These are phyloP conservation scores for Drechslerella coelobrocha DNA, from an alignment of 2,329 filamentous ascomycete species.

Conservation along the genomic window DNA sequence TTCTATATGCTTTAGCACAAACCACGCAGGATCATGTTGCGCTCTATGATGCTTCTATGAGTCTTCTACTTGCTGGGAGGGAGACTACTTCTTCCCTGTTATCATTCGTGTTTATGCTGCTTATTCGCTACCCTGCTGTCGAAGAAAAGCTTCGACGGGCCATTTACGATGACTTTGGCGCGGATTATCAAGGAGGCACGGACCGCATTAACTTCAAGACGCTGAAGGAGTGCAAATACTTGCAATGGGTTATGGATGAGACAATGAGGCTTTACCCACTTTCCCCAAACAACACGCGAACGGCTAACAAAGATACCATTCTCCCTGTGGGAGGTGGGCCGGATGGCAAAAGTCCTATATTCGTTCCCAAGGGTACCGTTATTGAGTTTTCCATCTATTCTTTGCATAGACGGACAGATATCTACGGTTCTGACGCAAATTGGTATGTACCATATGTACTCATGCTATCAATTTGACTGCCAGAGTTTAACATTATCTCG, in stretches of 20 bases:
- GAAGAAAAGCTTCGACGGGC: not conserved
- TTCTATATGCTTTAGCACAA: not conserved
- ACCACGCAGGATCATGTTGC: not conserved
- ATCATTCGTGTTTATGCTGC: not conserved
- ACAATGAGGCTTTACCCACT: constrained; percentile 60
- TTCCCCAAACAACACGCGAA: constrained; percentile 64
- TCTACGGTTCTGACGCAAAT: constrained; percentile 49
- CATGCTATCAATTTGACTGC: not conserved
- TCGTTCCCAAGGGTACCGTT: constrained; percentile 53
- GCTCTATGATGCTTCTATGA: not conserved
- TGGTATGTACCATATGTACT: not conserved
- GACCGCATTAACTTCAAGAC: not conserved
- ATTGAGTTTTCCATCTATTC: constrained; percentile 53
- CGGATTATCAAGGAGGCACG: not conserved
- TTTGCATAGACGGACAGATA: constrained; percentile 44
- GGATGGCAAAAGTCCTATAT: constrained; percentile 53
- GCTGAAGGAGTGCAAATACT: constrained; percentile 54
- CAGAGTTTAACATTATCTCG: not conserved
- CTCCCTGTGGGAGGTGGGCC: constrained; percentile 56
- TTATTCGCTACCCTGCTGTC: not conserved
- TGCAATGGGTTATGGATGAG: constrained; percentile 51
- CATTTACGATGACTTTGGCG: not conserved
- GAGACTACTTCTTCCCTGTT: not conserved
- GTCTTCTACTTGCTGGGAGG: not conserved
- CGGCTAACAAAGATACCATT: constrained; percentile 59